These are phyloP conservation scores for Penicillium riverlandense DNA, from an alignment of 495 filamentous ascomycete genomes.

Conservation along the genomic window DNA sequence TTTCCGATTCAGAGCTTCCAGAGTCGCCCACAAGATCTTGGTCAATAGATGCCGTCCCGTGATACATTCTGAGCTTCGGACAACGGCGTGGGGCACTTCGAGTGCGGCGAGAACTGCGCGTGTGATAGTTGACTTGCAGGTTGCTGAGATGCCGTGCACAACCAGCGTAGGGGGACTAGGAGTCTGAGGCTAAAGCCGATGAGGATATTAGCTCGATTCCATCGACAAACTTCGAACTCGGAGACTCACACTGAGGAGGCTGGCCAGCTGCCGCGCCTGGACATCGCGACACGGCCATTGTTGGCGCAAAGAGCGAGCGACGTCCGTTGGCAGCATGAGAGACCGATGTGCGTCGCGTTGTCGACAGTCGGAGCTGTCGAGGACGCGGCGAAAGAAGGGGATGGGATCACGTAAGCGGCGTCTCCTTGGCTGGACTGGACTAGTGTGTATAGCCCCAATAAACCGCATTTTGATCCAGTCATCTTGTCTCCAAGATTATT, in stretches of 20 bases:
- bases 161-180: constrained; percentile 56
- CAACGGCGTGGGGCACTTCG: constrained; percentile 55
- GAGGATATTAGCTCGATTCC: constrained; percentile 8
- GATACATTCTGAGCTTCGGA: constrained; percentile 80
- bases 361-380: background rate
- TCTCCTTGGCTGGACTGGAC: too few relatives aligned
- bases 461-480: too few relatives aligned
- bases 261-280: constrained; percentile 56
- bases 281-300: constrained; percentile 58
- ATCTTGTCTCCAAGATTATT: too few relatives aligned
- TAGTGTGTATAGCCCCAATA: too few relatives aligned
- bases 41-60: constrained; percentile 80
- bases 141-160: constrained; percentile 82
- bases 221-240: background rate
- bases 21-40: constrained; percentile 41
- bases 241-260: constrained; percentile 50
- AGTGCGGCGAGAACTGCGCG: constrained; percentile 51
- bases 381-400: too few relatives aligned
- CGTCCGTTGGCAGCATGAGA: constrained; percentile 27
- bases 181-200: constrained; percentile 23
- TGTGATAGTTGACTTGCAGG: constrained; percentile 75
- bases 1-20: constrained; percentile 29
- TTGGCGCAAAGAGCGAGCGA: constrained; percentile 36
- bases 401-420: too few relatives aligned
- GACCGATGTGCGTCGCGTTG: background rate